Evolutionary conservation across 108 stramenopile species (phyloP).

Genomic region (Craspedostauros australis): DNA sequence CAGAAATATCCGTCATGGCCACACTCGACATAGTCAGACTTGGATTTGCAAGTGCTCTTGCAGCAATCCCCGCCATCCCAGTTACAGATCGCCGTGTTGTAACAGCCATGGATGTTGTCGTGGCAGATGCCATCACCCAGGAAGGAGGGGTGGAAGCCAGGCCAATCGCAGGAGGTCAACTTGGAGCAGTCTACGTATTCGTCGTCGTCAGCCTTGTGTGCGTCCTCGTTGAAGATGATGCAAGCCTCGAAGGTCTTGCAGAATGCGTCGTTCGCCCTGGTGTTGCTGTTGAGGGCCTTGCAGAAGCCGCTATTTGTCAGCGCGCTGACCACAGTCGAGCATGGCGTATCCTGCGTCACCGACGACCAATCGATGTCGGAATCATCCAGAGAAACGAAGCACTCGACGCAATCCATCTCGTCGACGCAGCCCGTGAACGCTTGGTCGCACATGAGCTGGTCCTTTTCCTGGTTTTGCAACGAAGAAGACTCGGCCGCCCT

Average conservation of each 20-base stretch:
- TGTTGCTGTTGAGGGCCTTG: conserved; percentile 23
- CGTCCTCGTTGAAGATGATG: conserved; percentile 57
- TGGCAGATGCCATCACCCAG: conserved; percentile 84
- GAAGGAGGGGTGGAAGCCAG: conserved; percentile 66
- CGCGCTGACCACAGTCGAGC: conserved; percentile 51
- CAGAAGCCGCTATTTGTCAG: conserved; percentile 45
- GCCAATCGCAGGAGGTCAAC: conserved; percentile 73
- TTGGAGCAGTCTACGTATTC: conserved; percentile 53
- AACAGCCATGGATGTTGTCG: conserved; percentile 76
- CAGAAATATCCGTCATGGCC: conserved; percentile 85
- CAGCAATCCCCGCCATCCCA: conserved; percentile 92
- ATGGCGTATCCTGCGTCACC: conserved; percentile 63
- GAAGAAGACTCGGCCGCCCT: too few species aligned
- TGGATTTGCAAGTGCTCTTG: conserved; percentile 55
- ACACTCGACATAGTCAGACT: conserved; percentile 40
- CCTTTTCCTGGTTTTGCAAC: not conserved
- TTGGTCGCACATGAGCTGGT: conserved; percentile 41
- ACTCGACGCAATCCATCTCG: conserved; percentile 48
- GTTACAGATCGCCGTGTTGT: conserved; percentile 79
- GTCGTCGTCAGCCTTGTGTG: conserved; percentile 15
- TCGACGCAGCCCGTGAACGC: conserved; percentile 62
- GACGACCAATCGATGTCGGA: conserved; percentile 76
- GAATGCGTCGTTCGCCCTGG: conserved; percentile 31
- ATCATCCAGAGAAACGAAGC: conserved; percentile 53
- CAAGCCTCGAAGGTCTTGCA: conserved; percentile 73